These are phyloP conservation scores for Suillus placidus DNA, from an alignment of 768 basidiomycete genomes.

Conservation along the genomic window DNA sequence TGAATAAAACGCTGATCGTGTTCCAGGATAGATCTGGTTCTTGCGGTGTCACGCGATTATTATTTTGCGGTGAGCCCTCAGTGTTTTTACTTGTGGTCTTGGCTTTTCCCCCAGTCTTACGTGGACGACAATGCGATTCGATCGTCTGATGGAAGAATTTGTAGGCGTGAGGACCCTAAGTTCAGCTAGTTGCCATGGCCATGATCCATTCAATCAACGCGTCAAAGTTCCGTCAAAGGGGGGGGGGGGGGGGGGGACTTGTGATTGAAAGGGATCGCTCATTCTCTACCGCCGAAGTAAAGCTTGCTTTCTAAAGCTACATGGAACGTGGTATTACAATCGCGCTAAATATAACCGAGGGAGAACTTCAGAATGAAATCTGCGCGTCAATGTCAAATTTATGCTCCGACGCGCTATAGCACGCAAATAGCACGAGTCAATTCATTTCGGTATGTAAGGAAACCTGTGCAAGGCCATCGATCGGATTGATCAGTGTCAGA, in stretches of 20 bases:
- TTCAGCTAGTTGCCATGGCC: neutral
- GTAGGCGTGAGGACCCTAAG: neutral
- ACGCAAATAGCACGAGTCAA: neutral
- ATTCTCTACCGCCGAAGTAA: neutral
- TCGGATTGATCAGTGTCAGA: neutral
- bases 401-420: conserved; percentile 1
- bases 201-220: neutral
- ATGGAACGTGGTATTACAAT: neutral
- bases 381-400: neutral
- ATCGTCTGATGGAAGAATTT: neutral
- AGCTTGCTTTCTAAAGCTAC: neutral
- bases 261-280: neutral
- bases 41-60: neutral
- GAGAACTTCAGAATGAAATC: neutral
- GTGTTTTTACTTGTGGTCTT: neutral
- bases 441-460: neutral
- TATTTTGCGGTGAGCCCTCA: neutral
- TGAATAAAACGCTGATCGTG: neutral
- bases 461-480: neutral
- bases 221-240: neutral
- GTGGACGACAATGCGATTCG: neutral
- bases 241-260: no score
- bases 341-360: neutral
- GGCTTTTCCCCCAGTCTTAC: neutral
- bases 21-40: neutral